Evolutionary conservation across 495 filamentous ascomycete genomes (phyloP).

Genomic region (Lichina pygmaea): DNA sequence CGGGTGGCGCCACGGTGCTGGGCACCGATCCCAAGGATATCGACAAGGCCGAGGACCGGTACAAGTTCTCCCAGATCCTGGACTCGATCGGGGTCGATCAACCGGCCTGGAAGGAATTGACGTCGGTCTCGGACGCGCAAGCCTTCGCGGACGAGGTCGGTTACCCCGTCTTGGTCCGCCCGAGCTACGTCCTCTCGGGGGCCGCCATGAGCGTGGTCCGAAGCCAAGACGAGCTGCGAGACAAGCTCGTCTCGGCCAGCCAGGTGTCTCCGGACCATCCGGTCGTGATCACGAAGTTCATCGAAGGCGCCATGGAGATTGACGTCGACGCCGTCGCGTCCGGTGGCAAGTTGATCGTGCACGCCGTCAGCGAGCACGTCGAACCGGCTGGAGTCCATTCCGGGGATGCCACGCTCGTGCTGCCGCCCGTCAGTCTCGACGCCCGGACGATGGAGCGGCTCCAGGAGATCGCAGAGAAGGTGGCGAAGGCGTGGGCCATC

Average conservation of each 20-base stretch:
- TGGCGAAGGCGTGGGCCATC: slow-evolving; percentile 89
- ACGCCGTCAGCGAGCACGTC: slow-evolving; percentile 88
- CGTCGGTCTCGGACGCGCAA: slow-evolving; percentile 65
- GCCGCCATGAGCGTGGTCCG: slow-evolving; percentile 96
- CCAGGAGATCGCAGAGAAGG: slow-evolving; percentile 87
- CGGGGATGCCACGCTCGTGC: slow-evolving; percentile 79
- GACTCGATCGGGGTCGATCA: slow-evolving; percentile 92
- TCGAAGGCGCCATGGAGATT: slow-evolving; percentile 90
- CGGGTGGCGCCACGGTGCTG: slow-evolving; percentile 63
- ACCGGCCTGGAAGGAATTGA: slow-evolving; percentile 92
- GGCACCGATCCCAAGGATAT: slow-evolving; percentile 85
- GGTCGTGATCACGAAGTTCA: slow-evolving; percentile 96
- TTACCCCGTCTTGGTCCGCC: slow-evolving; percentile 82
- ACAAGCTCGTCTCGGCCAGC: slow-evolving; percentile 65
- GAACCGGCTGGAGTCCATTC: slow-evolving; percentile 95
- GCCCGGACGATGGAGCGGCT: slow-evolving; percentile 50
- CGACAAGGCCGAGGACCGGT: slow-evolving; percentile 87
- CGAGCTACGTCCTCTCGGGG: slow-evolving; percentile 86
- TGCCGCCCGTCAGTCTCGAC: slow-evolving; percentile 65
- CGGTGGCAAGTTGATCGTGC: slow-evolving; percentile 63
- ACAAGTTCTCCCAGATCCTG: slow-evolving; percentile 94
- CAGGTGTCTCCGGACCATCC: slow-evolving; percentile 90
- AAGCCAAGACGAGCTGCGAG: slow-evolving; percentile 60
- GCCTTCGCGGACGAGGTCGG: slow-evolving; percentile 58
- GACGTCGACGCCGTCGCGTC: slow-evolving; percentile 89